Base-by-base conservation (phyloP, 108 stramenopile genomes). In the Cyclotella choctawhatcheeana region DNA sequence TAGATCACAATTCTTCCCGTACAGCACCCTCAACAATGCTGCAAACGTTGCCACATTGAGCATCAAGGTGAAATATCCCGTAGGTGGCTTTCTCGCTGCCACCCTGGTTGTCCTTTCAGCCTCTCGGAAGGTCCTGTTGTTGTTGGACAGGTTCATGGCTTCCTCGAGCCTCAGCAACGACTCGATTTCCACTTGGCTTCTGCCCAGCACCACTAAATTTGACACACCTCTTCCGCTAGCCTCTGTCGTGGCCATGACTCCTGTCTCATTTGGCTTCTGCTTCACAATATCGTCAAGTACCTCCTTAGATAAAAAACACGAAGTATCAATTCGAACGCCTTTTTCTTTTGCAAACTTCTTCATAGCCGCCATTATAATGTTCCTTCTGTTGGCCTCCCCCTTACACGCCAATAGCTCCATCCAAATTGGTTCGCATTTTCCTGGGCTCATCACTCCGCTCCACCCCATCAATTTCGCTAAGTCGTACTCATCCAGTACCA, bases 221-320 rank as follows among this genome's bases (percentile, higher is more conserved):
- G 34, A 27, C 31, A 59, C 43, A 16, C 69, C 69, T 24, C 18
- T 31, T 21, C 54, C 67, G 2, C 18, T 20, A 13, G 67, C 30
- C 10, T 14, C 18, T 12, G 5, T 10, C 10, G 30, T 55, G 6
- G 56, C 35, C n/a, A 13, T 18, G 7, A 26, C 22, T 10, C 35
- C 69, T 18, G n/a, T 37, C 16, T 55, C 40, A 40, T 59, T 70
- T 10, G 27, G 22, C 12, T 6, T 26, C 10, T 44, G 26, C 25
- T 70, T 70, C 13, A 58, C 29, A 5, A 70, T 58, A 22, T 70
- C 29, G 18, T 70, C 37, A 20, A 70, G 43, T 27, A 44, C 30
- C 16, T 70, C 51, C 25, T 70, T 34, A 17, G 48, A 17, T 18
- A 67, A 53, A 29, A 67, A 67, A 20, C 53, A 5, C 5, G 13